phyloP scores from a whole-genome alignment of 495 filamentous ascomycete genomes.

The Penicillium maclennaniae region DNA sequence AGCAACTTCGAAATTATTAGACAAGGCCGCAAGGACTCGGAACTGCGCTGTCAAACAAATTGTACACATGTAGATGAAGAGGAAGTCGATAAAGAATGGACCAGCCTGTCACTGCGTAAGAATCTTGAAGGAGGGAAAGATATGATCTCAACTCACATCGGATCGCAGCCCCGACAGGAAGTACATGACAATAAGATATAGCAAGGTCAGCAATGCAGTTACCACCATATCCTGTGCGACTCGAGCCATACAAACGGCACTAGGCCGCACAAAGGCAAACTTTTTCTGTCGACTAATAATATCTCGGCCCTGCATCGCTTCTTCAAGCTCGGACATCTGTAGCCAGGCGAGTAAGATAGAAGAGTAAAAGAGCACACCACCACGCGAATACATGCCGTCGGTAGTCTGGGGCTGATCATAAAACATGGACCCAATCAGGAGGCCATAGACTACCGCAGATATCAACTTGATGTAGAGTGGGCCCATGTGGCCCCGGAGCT shows the following conservation, averaged over 20 bases:
- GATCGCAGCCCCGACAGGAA: conserved; percentile 55
- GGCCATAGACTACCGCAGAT: conserved; percentile 29
- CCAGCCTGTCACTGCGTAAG: conserved; percentile 20
- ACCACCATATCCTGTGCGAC: conserved; percentile 67
- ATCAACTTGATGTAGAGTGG: conserved; percentile 35
- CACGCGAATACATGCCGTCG: conserved; percentile 40
- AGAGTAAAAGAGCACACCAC: conserved; percentile 63
- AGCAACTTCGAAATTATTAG: conserved; percentile 39
- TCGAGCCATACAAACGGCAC: conserved; percentile 69
- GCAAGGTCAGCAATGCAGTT: conserved; percentile 54
- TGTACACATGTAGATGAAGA: conserved; percentile 48
- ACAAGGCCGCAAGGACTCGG: conserved; percentile 40
- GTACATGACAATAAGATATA: conserved; percentile 73
- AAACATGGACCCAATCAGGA: conserved; percentile 37
- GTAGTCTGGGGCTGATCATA: conserved; percentile 43
- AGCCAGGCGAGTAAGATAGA: conserved; percentile 76
- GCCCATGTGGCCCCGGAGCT: conserved; percentile 34
- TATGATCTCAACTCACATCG: conserved; percentile 18
- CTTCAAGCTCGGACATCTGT: conserved; percentile 69
- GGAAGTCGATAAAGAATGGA: conserved; percentile 56
- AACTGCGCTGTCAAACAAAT: conserved; percentile 51
- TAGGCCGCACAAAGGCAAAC: conserved; percentile 72
- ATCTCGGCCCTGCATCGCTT: conserved; percentile 64
- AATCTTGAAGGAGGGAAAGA: neutral
- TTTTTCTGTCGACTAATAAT: conserved; percentile 76